phyloP scores from a whole-genome alignment of 192 early-diverging fungal species.

The Umbelopsis sp. region DNA sequence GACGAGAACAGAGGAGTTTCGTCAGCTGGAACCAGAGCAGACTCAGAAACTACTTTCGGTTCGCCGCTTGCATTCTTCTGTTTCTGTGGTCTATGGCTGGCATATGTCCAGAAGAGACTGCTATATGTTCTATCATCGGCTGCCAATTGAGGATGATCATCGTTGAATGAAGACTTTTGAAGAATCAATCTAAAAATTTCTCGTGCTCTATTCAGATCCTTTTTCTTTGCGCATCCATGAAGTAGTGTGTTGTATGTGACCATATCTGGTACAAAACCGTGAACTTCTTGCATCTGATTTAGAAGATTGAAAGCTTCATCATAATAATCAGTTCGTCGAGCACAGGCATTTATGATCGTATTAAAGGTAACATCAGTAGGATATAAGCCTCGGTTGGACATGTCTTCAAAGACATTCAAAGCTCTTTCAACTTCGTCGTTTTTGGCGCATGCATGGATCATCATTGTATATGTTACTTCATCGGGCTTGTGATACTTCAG shows the following conservation, averaged over 20 bases:
- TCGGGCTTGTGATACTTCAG: slow-evolving; percentile 77
- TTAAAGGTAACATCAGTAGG: slow-evolving; percentile 89
- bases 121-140: slow-evolving; percentile 65
- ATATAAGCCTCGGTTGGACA: slow-evolving; percentile 66
- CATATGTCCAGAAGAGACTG: slow-evolving; percentile 73
- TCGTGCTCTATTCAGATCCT: slow-evolving; percentile 73
- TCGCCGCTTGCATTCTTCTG: not conserved
- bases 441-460: slow-evolving; percentile 92
- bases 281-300: slow-evolving; percentile 76
- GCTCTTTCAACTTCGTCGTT: slow-evolving; percentile 86
- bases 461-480: slow-evolving; percentile 78
- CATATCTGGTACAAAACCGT: slow-evolving; percentile 81
- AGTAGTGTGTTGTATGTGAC: slow-evolving; percentile 86
- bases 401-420: slow-evolving; percentile 90
- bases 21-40: slow-evolving; percentile 19
- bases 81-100: slow-evolving; percentile 46
- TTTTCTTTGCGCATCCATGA: slow-evolving; percentile 70
- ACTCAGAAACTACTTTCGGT: not conserved
- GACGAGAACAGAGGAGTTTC: slow-evolving; percentile 3
- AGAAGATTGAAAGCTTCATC: slow-evolving; percentile 78
- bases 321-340: slow-evolving; percentile 80
- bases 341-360: slow-evolving; percentile 84
- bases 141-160: slow-evolving; percentile 40
- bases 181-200: slow-evolving; percentile 64
- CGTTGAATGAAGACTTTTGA: slow-evolving; percentile 44